Conservation (phyloP, 371 early-diverging fungal genomes). For the Rhizopus sp. region DNA sequence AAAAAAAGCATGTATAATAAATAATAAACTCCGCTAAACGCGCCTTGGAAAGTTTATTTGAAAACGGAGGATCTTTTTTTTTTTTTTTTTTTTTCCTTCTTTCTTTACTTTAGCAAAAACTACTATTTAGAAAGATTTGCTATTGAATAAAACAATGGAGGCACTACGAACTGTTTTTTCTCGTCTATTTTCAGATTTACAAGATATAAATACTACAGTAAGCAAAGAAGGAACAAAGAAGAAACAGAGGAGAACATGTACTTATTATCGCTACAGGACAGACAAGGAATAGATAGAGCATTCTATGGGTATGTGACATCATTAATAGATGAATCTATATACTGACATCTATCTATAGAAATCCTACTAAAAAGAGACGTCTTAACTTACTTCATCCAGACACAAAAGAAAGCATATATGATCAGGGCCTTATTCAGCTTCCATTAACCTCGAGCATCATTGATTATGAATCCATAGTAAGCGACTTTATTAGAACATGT, state of each 20-base stretch:
- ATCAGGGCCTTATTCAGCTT: conserved; percentile 28
- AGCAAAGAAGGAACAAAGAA: not conserved
- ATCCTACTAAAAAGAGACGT: conserved; percentile 42
- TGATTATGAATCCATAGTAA: conserved; percentile 37
- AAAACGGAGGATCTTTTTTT: not conserved
- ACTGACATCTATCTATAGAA: conserved; percentile 29
- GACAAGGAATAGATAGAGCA: conserved; percentile 7
- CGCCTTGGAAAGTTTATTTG: too few relatives aligned
- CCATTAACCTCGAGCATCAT: conserved; percentile 28
- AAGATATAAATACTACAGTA: conserved; percentile 34
- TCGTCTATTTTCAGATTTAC: conserved; percentile 44
- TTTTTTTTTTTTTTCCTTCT: conserved; percentile 4
- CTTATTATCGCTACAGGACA: conserved; percentile 18
- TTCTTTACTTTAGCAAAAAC: conserved; percentile 1
- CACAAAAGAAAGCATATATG: conserved; percentile 18
- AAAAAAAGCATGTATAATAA: too few relatives aligned
- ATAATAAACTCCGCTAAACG: too few relatives aligned
- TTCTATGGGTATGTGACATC: conserved; percentile 26
- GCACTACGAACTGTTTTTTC: conserved; percentile 45
- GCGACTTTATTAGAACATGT: conserved; percentile 42
- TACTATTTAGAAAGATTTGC: not conserved
- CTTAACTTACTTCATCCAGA: conserved; percentile 41
- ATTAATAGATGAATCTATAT: conserved; percentile 10
- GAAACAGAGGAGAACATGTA: not conserved
- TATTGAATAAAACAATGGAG: conserved; percentile 32